Conservation (phyloP, 805 yeast species). For the Cyberlindnera veronae region DNA sequence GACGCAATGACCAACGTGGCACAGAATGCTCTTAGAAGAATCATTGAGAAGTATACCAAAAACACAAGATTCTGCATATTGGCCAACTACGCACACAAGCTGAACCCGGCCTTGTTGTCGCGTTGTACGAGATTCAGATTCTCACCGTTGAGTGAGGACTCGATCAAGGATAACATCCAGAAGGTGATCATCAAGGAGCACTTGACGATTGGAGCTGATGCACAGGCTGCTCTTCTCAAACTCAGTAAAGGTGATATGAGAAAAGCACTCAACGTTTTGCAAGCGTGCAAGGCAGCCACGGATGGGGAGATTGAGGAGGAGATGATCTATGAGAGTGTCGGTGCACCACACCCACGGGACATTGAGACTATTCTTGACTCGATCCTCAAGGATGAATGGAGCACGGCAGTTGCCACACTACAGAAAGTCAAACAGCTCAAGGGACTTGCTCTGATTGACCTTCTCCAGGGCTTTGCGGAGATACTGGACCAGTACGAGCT, state of each 20-base stretch:
- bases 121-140: constrained; percentile 95
- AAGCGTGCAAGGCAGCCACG: constrained; percentile 84
- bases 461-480: constrained; percentile 72
- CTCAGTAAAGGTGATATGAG: constrained; percentile 97
- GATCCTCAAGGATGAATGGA: constrained; percentile 85
- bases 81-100: constrained; percentile 93
- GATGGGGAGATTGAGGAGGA: constrained; percentile 61
- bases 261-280: constrained; percentile 86
- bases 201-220: constrained; percentile 54
- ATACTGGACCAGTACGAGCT: constrained; percentile 68
- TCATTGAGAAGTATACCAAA: constrained; percentile 87
- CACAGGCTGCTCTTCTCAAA: constrained; percentile 59
- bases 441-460: constrained; percentile 88
- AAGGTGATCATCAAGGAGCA: constrained; percentile 69
- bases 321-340: constrained; percentile 90
- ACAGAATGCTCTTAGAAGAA: constrained; percentile 74
- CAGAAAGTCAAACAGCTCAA: constrained; percentile 60
- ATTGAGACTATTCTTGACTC: constrained; percentile 72
- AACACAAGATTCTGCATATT: constrained; percentile 94
- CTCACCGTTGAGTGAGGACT: constrained; percentile 67
- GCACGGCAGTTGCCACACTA: constrained; percentile 66
- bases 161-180: constrained; percentile 64
- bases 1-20: constrained; percentile 92
- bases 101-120: constrained; percentile 91
- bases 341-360: constrained; percentile 90